Base-by-base conservation (phyloP, 78 protist species). In the Dictyostelium purpureum region DNA sequence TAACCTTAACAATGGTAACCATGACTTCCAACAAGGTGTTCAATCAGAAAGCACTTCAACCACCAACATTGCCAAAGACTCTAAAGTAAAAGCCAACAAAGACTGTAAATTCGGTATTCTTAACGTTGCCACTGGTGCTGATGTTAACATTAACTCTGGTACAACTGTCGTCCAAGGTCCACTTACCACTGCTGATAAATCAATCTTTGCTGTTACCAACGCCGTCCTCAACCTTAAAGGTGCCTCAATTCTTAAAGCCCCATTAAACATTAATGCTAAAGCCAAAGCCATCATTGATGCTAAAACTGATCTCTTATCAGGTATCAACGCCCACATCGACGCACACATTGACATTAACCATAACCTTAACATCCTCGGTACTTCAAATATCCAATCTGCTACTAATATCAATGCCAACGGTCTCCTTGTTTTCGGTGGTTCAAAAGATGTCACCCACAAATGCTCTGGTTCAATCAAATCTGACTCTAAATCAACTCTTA, bases 71-170 rank as follows among this genome's bases (percentile, higher is more conserved):
- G 54, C 57, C 35, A 59, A 69, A 54, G 51, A 79, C 3, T 42
- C 88, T 6, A 66, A 37, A 1, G 24, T 35, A 7, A 63, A 52
- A 0, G 37, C 71, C 31, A 35, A 28, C 52, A 18, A 42, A 45
- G 66, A 79, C 26, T 45, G 77, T 54, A 79, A 66, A 26, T 31
- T 79, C 35, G 88, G 88, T 79, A 37, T 11, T 2, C 26, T 79
- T 5, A 59, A 79, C 40, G 31, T 79, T 2, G 56, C 56, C 31
- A 1, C 78, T 37, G 56, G 33, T 66, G 21, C 78, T 5, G 26
- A 26, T 47, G n/a, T 79, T 0, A 79, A 79, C 67, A 49, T 79
- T 28, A 79, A 79, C 88, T 28, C 63, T 49, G 88, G 88, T 79
- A 79, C 54, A 11, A 38, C 77, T 12, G 14, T 66, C 24, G 54